Evolutionary conservation across 495 filamentous ascomycete genomes (phyloP).

Genomic region (Cercophora sp.): DNA sequence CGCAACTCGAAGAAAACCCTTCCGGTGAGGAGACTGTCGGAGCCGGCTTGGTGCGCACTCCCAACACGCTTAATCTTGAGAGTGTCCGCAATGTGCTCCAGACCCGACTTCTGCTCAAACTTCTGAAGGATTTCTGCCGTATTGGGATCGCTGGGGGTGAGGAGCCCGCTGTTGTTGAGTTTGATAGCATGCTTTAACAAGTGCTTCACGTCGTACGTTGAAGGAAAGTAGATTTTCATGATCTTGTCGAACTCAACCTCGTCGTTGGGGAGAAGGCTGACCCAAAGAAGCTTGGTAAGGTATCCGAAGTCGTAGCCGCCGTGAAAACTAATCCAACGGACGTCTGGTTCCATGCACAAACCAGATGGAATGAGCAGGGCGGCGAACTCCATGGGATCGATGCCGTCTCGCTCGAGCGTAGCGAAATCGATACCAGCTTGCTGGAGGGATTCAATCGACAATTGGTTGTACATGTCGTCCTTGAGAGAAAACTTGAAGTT

Average conservation of each 20-base stretch:
- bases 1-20: conserved; percentile 88
- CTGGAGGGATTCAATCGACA: conserved; percentile 82
- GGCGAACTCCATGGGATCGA: conserved; percentile 84
- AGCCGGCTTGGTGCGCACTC: conserved; percentile 82
- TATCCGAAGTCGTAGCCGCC: conserved; percentile 99
- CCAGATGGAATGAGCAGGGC: conserved; percentile 86
- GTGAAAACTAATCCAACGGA: conserved; percentile 96
- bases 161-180: conserved; percentile 61
- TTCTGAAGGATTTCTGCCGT: conserved; percentile 67
- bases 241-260: conserved; percentile 81
- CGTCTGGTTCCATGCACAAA: conserved; percentile 79
- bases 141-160: conserved; percentile 59
- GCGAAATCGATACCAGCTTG: conserved; percentile 85
- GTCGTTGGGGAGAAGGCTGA: conserved; percentile 74
- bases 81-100: conserved; percentile 91
- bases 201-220: conserved; percentile 93
- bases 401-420: conserved; percentile 79
- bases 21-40: conserved; percentile 86
- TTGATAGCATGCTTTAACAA: conserved; percentile 72
- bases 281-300: conserved; percentile 84
- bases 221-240: conserved; percentile 87
- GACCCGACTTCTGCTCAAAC: conserved; percentile 78
- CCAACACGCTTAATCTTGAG: conserved; percentile 85
- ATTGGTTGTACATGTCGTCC: conserved; percentile 93
- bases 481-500: conserved; percentile 95